These are phyloP conservation scores for Aureobasidium sp. DNA, from an alignment of 2,329 filamentous ascomycete species.

Conservation along the genomic window DNA sequence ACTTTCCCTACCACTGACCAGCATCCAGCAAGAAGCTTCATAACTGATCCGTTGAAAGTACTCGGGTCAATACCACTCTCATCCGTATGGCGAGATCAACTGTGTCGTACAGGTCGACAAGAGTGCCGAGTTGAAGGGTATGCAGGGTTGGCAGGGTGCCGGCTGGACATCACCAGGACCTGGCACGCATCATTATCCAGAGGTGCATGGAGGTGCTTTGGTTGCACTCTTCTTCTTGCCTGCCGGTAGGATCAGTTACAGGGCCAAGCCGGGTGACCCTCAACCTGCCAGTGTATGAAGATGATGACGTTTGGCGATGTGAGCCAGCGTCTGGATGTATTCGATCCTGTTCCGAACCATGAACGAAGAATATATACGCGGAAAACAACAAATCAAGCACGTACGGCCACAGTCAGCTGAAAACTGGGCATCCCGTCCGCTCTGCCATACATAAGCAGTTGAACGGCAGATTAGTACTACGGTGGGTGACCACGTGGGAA, in stretches of 20 bases:
- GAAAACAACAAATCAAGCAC: not conserved
- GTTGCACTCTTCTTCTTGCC: constrained; percentile 47
- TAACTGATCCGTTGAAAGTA: constrained; percentile 26
- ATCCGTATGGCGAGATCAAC: constrained; percentile 27
- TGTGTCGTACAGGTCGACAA: constrained; percentile 36
- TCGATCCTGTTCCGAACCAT: not conserved
- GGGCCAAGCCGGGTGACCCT: constrained; percentile 36
- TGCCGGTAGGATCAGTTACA: constrained; percentile 46
- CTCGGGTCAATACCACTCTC: constrained; percentile 41
- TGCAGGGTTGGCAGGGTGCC: constrained; percentile 49
- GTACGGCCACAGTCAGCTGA: constrained; percentile 1
- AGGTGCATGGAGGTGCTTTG: constrained; percentile 40
- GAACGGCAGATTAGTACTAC: constrained; percentile 1
- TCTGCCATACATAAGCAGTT: constrained; percentile 3
- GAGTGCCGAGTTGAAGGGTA: constrained; percentile 44
- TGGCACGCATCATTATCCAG: constrained; percentile 50
- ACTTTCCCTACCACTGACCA: not conserved
- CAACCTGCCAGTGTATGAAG: constrained; percentile 27
- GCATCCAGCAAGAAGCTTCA: not conserved
- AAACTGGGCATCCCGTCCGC: constrained; percentile 2
- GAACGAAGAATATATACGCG: not conserved
- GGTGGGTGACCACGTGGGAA: not conserved
- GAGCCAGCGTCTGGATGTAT: not conserved
- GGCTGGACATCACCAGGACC: constrained; percentile 49
- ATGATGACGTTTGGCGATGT: not conserved